phyloP scores from a whole-genome alignment of 2,329 filamentous ascomycete genomes.

The Pseudomassariella vexata region DNA sequence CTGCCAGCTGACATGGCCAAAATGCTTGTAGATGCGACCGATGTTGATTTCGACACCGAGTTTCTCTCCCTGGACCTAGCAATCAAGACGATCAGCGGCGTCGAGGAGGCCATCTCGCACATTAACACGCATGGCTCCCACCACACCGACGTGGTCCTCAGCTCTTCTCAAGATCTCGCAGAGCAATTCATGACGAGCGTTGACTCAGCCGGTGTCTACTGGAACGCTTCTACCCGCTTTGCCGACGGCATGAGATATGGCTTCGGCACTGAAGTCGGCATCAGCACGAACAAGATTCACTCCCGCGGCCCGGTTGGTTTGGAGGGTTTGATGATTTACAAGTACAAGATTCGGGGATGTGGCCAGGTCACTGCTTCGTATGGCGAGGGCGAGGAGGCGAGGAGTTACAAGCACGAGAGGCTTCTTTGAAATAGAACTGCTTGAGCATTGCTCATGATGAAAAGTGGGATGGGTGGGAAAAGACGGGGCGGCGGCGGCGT shows the following conservation, averaged over 20 bases:
- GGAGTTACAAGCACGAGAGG: conserved; percentile 53
- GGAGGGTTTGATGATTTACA: conserved; percentile 94
- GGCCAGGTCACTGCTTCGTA: conserved; percentile 82
- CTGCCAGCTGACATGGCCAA: conserved; percentile 28
- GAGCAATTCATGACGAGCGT: conserved; percentile 79
- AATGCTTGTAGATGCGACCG: conserved; percentile 58
- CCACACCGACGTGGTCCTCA: conserved; percentile 91
- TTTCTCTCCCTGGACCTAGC: conserved; percentile 82
- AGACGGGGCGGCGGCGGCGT: too few species aligned
- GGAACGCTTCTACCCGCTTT: conserved; percentile 93
- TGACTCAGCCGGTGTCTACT: conserved; percentile 90
- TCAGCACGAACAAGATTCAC: conserved; percentile 98
- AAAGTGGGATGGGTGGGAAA: too few species aligned
- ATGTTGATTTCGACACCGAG: conserved; percentile 78
- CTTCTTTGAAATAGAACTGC: too few species aligned
- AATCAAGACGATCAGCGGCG: conserved; percentile 66
- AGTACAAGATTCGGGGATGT: conserved; percentile 80
- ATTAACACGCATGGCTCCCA: conserved; percentile 91
- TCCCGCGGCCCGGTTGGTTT: conserved; percentile 87
- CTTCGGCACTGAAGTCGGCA: conserved; percentile 96
- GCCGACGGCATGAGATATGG: conserved; percentile 96
- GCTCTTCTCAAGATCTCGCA: conserved; percentile 59
- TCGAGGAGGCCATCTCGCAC: conserved; percentile 73
- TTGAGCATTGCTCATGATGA: too few species aligned
- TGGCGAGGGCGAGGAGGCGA: conserved; percentile 55